A percentile compares a stretch with the other conserved stretches of the same genome.
Conservation (phyloP, 208 protist species). For the Kentomonas sorsogonicus region DNA sequence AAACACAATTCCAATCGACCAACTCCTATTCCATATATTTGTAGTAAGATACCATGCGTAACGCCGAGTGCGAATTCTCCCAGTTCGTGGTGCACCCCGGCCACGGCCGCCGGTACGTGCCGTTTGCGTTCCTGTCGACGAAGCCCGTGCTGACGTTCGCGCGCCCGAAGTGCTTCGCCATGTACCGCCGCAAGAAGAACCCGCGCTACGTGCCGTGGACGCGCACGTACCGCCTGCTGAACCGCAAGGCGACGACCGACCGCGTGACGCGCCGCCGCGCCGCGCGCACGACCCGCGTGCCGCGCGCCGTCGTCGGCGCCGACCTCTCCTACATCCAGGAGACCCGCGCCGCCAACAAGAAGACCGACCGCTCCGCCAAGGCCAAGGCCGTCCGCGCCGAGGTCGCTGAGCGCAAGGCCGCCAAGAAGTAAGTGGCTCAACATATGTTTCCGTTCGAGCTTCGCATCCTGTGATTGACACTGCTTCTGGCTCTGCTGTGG, state of each 20-base stretch:
- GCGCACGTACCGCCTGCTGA: conserved; percentile 89
- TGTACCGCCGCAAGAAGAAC: conserved; percentile 95
- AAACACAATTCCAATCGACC: conserved; percentile 9
- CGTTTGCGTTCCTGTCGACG: conserved; percentile 90
- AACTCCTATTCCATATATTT: too few relatives aligned
- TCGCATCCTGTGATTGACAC: too few relatives aligned
- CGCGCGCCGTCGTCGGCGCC: conserved; percentile 83
- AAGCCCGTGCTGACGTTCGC: conserved; percentile 92
- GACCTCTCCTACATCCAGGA: conserved; percentile 89
- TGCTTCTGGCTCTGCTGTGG: too few relatives aligned
- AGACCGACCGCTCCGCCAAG: conserved; percentile 86
- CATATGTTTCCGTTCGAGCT: conserved; percentile 16
- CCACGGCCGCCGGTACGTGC: conserved; percentile 91
- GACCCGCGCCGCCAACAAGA: conserved; percentile 60
- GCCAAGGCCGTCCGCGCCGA: conserved; percentile 84
- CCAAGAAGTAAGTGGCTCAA: conserved; percentile 73
- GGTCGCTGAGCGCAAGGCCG: conserved; percentile 87
- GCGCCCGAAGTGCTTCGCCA: conserved; percentile 82
- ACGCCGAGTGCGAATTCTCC: conserved; percentile 91
- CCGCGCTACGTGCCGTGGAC: conserved; percentile 90
- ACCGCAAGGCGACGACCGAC: conserved; percentile 89
- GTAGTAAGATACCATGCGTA: conserved; percentile 68
- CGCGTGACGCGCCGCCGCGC: conserved; percentile 77
- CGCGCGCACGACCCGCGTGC: conserved; percentile 61
- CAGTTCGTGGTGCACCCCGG: conserved; percentile 91